Conservation (phyloP, 805 yeast genomes). For the Cyberlindnera xishuangbannaensis region DNA sequence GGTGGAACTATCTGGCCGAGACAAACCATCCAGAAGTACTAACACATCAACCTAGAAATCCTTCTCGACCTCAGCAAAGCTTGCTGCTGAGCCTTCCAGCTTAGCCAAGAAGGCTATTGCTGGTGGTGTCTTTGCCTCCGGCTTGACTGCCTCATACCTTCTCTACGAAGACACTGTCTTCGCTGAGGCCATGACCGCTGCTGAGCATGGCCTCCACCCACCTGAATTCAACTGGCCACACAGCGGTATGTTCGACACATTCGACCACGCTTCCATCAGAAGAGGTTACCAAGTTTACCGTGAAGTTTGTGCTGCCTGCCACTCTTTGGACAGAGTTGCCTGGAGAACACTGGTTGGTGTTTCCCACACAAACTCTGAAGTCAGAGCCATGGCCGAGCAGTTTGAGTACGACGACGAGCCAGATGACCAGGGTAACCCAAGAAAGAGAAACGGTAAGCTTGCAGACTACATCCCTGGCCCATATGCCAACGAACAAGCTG, state of each 20-base stretch:
- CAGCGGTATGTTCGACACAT: slow-evolving; percentile 83
- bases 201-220: slow-evolving; percentile 98
- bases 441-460: slow-evolving; percentile 96
- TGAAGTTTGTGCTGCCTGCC: slow-evolving; percentile 99
- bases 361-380: slow-evolving; percentile 86
- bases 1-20: too few species aligned
- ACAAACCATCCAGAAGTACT: too few species aligned
- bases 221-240: slow-evolving; percentile 93
- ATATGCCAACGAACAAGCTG: slow-evolving; percentile 97
- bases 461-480: slow-evolving; percentile 95
- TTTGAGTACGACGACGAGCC: slow-evolving; percentile 98
- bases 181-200: slow-evolving; percentile 96
- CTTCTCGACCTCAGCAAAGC: slow-evolving; percentile 32
- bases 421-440: slow-evolving; percentile 97
- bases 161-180: slow-evolving; percentile 79
- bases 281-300: slow-evolving; percentile 99
- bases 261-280: slow-evolving; percentile 93
- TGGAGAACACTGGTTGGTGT: slow-evolving; percentile 99
- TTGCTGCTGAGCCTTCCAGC: slow-evolving; percentile 28
- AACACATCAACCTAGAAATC: slow-evolving; percentile 21
- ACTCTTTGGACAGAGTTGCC: slow-evolving; percentile 92
- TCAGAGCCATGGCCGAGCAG: slow-evolving; percentile 89
- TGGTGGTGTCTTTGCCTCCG: slow-evolving; percentile 65
- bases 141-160: slow-evolving; percentile 74
- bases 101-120: slow-evolving; percentile 45